Conservation (phyloP, 2,329 filamentous ascomycete species). For the Penicillium digitatum region DNA sequence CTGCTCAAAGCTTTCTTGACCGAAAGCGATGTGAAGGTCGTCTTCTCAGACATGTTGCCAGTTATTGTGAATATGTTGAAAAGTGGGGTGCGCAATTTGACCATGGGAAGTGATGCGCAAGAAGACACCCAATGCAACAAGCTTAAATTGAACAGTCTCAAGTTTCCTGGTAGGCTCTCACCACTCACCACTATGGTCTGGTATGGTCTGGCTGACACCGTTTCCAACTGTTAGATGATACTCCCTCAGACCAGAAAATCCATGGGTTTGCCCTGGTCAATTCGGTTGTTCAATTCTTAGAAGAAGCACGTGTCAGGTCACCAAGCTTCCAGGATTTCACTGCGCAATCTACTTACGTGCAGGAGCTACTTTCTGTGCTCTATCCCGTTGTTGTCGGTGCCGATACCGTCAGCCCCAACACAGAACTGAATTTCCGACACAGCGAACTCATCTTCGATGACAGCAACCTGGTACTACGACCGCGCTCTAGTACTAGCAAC, state of each 20-base stretch:
- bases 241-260: slow-evolving; percentile 2
- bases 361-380: slow-evolving; percentile 71
- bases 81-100: slow-evolving; percentile 67
- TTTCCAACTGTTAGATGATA: slow-evolving; percentile 3
- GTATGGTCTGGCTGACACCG: neutral
- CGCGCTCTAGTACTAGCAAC: slow-evolving; percentile 57
- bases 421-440: slow-evolving; percentile 79
- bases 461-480: slow-evolving; percentile 76
- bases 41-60: slow-evolving; percentile 71
- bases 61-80: slow-evolving; percentile 85
- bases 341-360: slow-evolving; percentile 72
- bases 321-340: slow-evolving; percentile 78
- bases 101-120: slow-evolving; percentile 56
- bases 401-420: slow-evolving; percentile 76
- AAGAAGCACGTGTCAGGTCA: slow-evolving; percentile 73
- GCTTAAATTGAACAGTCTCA: slow-evolving; percentile 14
- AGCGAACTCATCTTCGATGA: slow-evolving; percentile 80
- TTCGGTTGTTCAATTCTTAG: slow-evolving; percentile 72
- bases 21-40: slow-evolving; percentile 59
- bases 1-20: slow-evolving; percentile 67
- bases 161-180: slow-evolving; percentile 11
- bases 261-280: slow-evolving; percentile 57
- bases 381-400: slow-evolving; percentile 87
- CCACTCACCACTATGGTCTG: neutral
- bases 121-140: neutral